Evolutionary conservation across 2,329 filamentous ascomycete species (phyloP).

Genomic region (Fusarium sororula): DNA sequence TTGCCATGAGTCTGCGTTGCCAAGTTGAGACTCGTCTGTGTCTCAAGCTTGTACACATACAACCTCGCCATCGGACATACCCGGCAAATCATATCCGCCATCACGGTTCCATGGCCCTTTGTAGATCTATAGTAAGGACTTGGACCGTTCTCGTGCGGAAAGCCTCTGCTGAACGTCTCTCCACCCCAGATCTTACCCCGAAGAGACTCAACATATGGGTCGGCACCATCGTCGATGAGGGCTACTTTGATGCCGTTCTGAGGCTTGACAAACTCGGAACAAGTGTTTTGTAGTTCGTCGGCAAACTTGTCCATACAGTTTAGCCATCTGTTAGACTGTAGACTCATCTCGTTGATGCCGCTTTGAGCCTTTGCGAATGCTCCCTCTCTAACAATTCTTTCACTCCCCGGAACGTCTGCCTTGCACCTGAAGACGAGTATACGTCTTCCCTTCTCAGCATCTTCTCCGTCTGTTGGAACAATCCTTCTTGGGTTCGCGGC

Average conservation of each 20-base stretch:
- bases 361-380: neutral
- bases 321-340: neutral
- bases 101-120: neutral
- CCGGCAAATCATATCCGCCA: neutral
- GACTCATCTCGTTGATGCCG: neutral
- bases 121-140: neutral
- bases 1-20: neutral
- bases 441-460: neutral
- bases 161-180: neutral
- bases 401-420: neutral
- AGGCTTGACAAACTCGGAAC: neutral
- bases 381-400: neutral
- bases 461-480: neutral
- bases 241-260: neutral
- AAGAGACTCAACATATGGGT: neutral
- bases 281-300: neutral
- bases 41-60: constrained; percentile 19
- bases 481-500: neutral
- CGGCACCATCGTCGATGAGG: neutral
- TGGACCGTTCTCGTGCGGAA: neutral
- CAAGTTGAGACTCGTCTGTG: neutral
- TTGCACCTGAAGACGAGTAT: neutral
- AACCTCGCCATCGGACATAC: neutral
- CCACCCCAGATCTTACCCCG: neutral
- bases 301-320: constrained; percentile 4